These are phyloP conservation scores for Plasmopara muralis DNA, from an alignment of 352 stramenopile species.

Conservation along the genomic window DNA sequence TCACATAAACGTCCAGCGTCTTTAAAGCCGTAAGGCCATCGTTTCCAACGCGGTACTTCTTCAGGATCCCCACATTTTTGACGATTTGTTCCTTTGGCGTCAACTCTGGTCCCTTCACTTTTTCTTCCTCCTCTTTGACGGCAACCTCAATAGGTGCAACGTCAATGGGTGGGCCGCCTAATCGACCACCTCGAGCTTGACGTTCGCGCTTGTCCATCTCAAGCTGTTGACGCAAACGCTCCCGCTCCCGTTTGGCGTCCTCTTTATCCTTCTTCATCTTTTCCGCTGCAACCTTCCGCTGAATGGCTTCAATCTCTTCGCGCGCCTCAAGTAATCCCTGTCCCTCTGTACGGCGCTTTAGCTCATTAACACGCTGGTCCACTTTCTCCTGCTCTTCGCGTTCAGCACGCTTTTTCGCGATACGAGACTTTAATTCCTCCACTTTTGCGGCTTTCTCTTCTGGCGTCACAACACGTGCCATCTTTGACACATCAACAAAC, in stretches of 20 bases:
- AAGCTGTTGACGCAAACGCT: constrained; percentile 83
- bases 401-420: constrained; percentile 68
- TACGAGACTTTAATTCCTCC: constrained; percentile 69
- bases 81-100: constrained; percentile 64
- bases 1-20: constrained; percentile 83
- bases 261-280: constrained; percentile 87
- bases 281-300: constrained; percentile 71
- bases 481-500: constrained; percentile 65
- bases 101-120: constrained; percentile 38
- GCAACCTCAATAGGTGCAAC: constrained; percentile 29
- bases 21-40: constrained; percentile 78
- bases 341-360: constrained; percentile 66
- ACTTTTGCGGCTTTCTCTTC: constrained; percentile 88
- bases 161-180: constrained; percentile 65
- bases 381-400: constrained; percentile 75
- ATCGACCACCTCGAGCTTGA: constrained; percentile 70
- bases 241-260: constrained; percentile 82
- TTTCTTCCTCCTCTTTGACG: constrained; percentile 14
- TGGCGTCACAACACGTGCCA: constrained; percentile 51
- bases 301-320: constrained; percentile 80
- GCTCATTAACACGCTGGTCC: constrained; percentile 62
- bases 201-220: constrained; percentile 89
- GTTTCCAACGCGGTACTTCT: constrained; percentile 79
- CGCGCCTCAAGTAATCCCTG: constrained; percentile 67
- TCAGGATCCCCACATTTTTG: constrained; percentile 71